These are phyloP conservation scores for Quercus lobata DNA, from an alignment of 331 rosid species.

Conservation along the genomic window DNA sequence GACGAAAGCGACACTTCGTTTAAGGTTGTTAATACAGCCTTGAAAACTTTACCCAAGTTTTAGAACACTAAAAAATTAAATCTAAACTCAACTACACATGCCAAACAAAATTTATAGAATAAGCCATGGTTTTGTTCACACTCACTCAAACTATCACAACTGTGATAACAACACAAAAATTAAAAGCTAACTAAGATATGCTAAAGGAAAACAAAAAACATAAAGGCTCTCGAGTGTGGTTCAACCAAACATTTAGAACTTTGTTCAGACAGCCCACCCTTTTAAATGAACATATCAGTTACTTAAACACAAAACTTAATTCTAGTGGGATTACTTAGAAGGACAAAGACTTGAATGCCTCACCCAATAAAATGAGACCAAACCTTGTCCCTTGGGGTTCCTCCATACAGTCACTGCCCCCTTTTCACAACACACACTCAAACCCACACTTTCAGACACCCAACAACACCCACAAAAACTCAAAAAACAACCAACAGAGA, in stretches of 20 bases:
- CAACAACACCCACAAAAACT: neutral
- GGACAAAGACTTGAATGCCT: neutral
- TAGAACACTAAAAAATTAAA: too few relatives aligned
- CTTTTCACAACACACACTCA: constrained; percentile 17
- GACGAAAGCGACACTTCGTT: too few relatives aligned
- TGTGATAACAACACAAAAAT: neutral
- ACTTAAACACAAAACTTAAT: neutral
- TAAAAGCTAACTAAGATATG: neutral
- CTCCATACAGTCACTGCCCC: constrained; percentile 25
- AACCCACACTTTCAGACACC: constrained; percentile 22
- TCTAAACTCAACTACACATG: too few relatives aligned
- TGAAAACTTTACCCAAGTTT: too few relatives aligned
- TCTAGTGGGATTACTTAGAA: neutral
- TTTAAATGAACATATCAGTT: neutral
- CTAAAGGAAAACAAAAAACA: neutral
- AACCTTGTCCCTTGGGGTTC: constrained; percentile 13
- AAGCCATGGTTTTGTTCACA: too few relatives aligned
- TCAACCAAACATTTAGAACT: neutral
- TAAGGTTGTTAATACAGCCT: too few relatives aligned
- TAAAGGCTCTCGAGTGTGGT: neutral
- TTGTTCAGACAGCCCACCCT: neutral
- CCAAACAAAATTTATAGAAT: too few relatives aligned
- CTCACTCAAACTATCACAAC: neutral
- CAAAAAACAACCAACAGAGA: constrained; percentile 20
- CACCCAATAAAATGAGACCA: constrained; percentile 13